Conservation (phyloP, 2,329 filamentous ascomycete genomes). For the Talaromyces sp. region DNA sequence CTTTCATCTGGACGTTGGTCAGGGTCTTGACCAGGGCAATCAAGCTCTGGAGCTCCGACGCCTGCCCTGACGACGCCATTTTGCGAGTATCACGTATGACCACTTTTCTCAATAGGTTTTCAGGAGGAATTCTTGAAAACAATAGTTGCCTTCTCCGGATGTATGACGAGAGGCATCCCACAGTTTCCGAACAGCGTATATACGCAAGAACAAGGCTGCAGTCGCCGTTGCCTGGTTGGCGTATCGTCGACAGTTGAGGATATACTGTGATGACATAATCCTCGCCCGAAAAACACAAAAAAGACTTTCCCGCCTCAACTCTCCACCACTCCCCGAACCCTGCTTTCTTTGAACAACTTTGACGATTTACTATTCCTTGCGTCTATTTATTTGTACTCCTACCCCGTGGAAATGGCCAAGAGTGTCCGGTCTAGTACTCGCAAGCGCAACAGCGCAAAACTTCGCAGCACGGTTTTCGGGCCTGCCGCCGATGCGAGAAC, state of each 20-base stretch:
- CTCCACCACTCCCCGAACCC: not conserved
- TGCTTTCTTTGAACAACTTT: not conserved
- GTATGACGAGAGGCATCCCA: constrained; percentile 5
- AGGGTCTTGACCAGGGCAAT: constrained; percentile 48
- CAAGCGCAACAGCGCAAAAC: constrained; percentile 76
- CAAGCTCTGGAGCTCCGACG: constrained; percentile 37
- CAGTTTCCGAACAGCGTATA: not conserved
- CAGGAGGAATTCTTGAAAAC: constrained; percentile 1
- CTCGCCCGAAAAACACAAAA: not conserved
- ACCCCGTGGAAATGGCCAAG: constrained; percentile 67
- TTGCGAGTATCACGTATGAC: constrained; percentile 7
- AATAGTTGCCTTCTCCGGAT: not conserved
- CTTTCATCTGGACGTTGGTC: constrained; percentile 64
- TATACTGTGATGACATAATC: constrained; percentile 1
- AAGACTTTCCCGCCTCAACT: not conserved
- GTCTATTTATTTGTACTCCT: not conserved
- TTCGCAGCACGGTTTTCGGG: constrained; percentile 78
- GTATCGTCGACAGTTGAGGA: not conserved
- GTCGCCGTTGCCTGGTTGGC: not conserved
- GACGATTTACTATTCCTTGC: constrained; percentile 9
- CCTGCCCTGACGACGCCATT: constrained; percentile 35
- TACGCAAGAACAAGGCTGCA: not conserved
- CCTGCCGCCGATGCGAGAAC: constrained; percentile 74
- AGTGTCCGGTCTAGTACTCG: constrained; percentile 70
- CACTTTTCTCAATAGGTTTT: not conserved